Base-by-base conservation (phyloP, 495 filamentous ascomycete genomes). In the Hyaloscypha variabilis region DNA sequence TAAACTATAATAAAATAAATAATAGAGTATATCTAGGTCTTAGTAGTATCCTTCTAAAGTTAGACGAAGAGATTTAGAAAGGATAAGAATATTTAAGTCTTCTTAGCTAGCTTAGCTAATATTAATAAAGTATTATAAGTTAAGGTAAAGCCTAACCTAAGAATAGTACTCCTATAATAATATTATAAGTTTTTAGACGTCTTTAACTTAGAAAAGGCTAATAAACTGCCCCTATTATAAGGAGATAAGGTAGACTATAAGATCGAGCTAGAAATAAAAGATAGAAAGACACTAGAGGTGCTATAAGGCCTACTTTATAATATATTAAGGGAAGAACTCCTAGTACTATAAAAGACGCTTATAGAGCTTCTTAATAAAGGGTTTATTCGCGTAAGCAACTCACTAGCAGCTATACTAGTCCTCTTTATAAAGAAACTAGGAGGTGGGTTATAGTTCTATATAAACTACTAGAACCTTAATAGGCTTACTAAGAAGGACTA, bases 381-480 rank as follows among this genome's bases (percentile, higher is more conserved):
- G 2, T 74, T 74, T 62, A 74, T 74, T 34, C 66, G 67, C 28
- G 60, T 57, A 13, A 69, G 65, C 42, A 52, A 28, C 26, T 72
- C 61, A 10, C 56, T 54, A 52, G 66, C 62, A 5, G 57, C 49
- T 2, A 49, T 70, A 3, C 70, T 66, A 14, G 55, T 72, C 31
- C 54, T 72, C 23, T 66, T 72, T 28, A 65, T 69, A 26, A 54
- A 55, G 60, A 73, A 70, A 60, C 55, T 31, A 21, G 66, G 42
- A 34, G 64, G 72, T 29, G 60, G 69, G 8, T 55, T 69, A 39
- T 34, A 46, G 5, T 64, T 64, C 30, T 76, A 65, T 65, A 62
- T 76, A 1, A 66, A 76, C 52, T 76, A 75, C 52, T 56, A 66
- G 31, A 60, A 8, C 21, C 46, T 75, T 11, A 73, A 73, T 54